Evolutionary conservation across 257 asterid species (phyloP).

Genomic region (Fraxinus excelsior): DNA sequence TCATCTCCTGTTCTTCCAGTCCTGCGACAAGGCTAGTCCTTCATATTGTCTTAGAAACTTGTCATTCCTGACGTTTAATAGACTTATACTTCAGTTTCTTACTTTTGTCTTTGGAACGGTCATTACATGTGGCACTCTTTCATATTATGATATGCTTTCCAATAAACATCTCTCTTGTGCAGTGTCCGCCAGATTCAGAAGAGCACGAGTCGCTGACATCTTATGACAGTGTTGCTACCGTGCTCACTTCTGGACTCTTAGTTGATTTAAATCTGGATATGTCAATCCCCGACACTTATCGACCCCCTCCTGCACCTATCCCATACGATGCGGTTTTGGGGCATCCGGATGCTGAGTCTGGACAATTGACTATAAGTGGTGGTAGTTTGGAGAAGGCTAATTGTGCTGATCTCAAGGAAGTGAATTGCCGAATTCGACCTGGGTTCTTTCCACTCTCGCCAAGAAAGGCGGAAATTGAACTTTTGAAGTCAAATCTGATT

Average conservation of each 20-base stretch:
- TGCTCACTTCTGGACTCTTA: conserved; percentile 43
- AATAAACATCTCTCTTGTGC: conserved; percentile 30
- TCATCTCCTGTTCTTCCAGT: not conserved
- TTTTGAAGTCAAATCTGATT: conserved; percentile 34
- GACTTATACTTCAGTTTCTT: not conserved
- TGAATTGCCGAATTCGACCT: conserved; percentile 36
- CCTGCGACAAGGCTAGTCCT: not conserved
- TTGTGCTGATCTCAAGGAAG: conserved; percentile 35
- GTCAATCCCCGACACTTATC: conserved; percentile 65
- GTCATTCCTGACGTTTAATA: not conserved
- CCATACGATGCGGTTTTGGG: conserved; percentile 68
- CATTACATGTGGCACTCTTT: not conserved
- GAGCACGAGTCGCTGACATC: conserved; percentile 70
- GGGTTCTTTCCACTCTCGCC: conserved; percentile 43
- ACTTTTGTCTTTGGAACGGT: not conserved
- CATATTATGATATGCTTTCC: not conserved
- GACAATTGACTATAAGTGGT: conserved; percentile 27
- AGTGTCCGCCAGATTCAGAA: conserved; percentile 65
- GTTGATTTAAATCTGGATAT: conserved; percentile 62
- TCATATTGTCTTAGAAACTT: not conserved
- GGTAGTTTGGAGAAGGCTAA: conserved; percentile 31
- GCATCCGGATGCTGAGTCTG: conserved; percentile 32
- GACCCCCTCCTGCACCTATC: conserved; percentile 68
- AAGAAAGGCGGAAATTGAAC: conserved; percentile 41
- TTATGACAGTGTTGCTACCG: conserved; percentile 53